Percentiles rank a stretch among this genome's conserved stretches.
Evolutionary conservation across 331 rosid genomes (phyloP).

Genomic region (Acacia pycnantha): DNA sequence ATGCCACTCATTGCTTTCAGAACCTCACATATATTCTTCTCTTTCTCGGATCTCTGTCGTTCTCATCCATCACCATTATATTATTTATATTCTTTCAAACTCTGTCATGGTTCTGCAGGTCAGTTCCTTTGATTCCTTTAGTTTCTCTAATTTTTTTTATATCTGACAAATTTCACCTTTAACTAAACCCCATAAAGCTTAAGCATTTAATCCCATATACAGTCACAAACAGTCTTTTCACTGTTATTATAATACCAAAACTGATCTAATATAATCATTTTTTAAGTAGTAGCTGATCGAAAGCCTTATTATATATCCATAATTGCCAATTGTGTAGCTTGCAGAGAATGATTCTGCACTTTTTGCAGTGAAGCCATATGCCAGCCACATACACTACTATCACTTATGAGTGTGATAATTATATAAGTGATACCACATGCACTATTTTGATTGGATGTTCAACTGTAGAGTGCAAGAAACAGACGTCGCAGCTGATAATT

Average conservation of each 20-base stretch:
- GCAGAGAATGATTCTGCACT: constrained; percentile 18
- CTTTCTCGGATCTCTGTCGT: constrained; percentile 21
- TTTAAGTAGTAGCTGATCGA: background rate
- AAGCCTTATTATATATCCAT: constrained; percentile 5
- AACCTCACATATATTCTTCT: constrained; percentile 37
- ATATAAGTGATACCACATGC: constrained; percentile 2
- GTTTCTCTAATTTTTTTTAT: constrained; percentile 38
- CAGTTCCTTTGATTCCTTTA: constrained; percentile 46
- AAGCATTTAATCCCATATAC: constrained; percentile 55
- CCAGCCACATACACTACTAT: background rate
- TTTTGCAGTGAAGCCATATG: constrained; percentile 3
- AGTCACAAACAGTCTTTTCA: constrained; percentile 84
- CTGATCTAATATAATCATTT: background rate
- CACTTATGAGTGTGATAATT: background rate
- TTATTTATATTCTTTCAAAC: constrained; percentile 33
- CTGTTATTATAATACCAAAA: constrained; percentile 29
- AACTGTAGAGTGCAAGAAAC: constrained; percentile 15
- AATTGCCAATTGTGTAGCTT: background rate
- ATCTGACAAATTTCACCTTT: constrained; percentile 72
- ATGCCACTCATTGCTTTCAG: constrained; percentile 42
- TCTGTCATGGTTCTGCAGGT: constrained; percentile 20
- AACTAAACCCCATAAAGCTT: constrained; percentile 86
- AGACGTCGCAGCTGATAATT: constrained; percentile 35
- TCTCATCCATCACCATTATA: background rate
- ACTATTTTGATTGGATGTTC: constrained; percentile 29